Evolutionary conservation across 495 filamentous ascomycete genomes (phyloP).

Genomic region (Neurospora africana): DNA sequence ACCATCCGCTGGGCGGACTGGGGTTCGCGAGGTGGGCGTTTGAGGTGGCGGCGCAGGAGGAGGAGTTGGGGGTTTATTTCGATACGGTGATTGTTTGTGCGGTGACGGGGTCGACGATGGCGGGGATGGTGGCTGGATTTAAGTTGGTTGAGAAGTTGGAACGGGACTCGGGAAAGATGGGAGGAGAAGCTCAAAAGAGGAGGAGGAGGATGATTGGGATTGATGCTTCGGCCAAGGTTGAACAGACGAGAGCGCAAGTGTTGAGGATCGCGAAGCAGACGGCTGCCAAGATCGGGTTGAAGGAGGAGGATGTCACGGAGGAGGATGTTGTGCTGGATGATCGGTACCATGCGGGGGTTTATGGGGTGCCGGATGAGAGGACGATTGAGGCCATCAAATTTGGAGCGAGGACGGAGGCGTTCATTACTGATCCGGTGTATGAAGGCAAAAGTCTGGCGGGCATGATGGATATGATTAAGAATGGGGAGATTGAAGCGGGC

Average conservation of each 20-base stretch:
- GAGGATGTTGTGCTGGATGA: slow-evolving; percentile 49
- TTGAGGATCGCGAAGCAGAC: slow-evolving; percentile 50
- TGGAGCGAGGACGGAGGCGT: slow-evolving; percentile 49
- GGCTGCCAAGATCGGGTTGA: slow-evolving; percentile 44
- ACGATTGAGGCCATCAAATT: slow-evolving; percentile 54
- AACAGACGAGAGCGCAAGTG: slow-evolving; percentile 46
- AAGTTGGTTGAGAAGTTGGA: slow-evolving; percentile 38
- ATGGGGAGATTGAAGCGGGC: slow-evolving; percentile 40
- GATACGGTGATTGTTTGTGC: slow-evolving; percentile 52
- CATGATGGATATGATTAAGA: slow-evolving; percentile 51
- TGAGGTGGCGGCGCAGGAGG: slow-evolving; percentile 49
- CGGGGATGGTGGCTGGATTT: slow-evolving; percentile 54
- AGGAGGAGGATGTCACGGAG: slow-evolving; percentile 42
- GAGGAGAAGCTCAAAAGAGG: slow-evolving; percentile 4
- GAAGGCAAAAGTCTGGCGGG: slow-evolving; percentile 58
- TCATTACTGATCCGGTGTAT: slow-evolving; percentile 60
- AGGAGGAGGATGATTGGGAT: slow-evolving; percentile 46
- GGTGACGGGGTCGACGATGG: slow-evolving; percentile 53
- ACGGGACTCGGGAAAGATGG: slow-evolving; percentile 7
- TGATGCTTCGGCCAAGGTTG: slow-evolving; percentile 48
- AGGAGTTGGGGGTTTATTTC: slow-evolving; percentile 43
- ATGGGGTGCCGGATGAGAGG: slow-evolving; percentile 46
- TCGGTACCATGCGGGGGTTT: slow-evolving; percentile 49
- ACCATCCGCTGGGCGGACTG: slow-evolving; percentile 54
- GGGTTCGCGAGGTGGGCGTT: slow-evolving; percentile 57